A percentile compares a stretch with the other conserved stretches of the same genome.
Evolutionary conservation across 768 basidiomycete species (phyloP).

Genomic region (Termitomyces sp.): DNA sequence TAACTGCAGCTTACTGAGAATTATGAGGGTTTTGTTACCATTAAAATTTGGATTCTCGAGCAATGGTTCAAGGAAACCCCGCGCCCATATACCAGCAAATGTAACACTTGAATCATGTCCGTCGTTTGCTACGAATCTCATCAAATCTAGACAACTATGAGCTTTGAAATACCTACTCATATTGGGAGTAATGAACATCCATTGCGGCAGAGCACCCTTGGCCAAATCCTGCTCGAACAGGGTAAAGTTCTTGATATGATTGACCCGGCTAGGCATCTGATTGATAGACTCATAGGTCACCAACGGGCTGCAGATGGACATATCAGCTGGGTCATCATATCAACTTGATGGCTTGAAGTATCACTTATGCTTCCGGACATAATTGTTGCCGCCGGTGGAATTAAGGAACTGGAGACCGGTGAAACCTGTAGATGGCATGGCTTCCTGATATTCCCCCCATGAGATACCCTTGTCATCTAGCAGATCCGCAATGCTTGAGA

Average conservation of each 20-base stretch:
- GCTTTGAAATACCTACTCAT: slow-evolving; percentile 25
- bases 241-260: slow-evolving; percentile 56
- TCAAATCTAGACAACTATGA: background rate
- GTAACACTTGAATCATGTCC: slow-evolving; percentile 57
- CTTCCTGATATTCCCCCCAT: slow-evolving; percentile 64
- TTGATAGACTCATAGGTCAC: slow-evolving; percentile 51
- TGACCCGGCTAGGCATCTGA: slow-evolving; percentile 34
- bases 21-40: slow-evolving; percentile 48
- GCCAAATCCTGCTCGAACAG: slow-evolving; percentile 56
- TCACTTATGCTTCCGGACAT: slow-evolving; percentile 31
- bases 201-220: slow-evolving; percentile 50
- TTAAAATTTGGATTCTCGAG: slow-evolving; percentile 53
- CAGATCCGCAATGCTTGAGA: slow-evolving; percentile 58
- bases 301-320: slow-evolving; percentile 29
- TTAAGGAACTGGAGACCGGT: slow-evolving; percentile 32
- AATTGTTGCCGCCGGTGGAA: slow-evolving; percentile 23
- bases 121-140: slow-evolving; percentile 38
- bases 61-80: slow-evolving; percentile 49
- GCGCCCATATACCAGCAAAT: slow-evolving; percentile 43
- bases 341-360: background rate
- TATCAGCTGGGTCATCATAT: background rate
- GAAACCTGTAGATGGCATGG: slow-evolving; percentile 50
- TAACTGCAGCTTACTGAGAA: slow-evolving; percentile 32
- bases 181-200: slow-evolving; percentile 64
- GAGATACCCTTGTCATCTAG: slow-evolving; percentile 54